Percentiles rank a stretch among this genome's conserved stretches.
Evolutionary conservation across 148 eudicot genomes (phyloP).

Genomic region (Fallopia convolvulus): DNA sequence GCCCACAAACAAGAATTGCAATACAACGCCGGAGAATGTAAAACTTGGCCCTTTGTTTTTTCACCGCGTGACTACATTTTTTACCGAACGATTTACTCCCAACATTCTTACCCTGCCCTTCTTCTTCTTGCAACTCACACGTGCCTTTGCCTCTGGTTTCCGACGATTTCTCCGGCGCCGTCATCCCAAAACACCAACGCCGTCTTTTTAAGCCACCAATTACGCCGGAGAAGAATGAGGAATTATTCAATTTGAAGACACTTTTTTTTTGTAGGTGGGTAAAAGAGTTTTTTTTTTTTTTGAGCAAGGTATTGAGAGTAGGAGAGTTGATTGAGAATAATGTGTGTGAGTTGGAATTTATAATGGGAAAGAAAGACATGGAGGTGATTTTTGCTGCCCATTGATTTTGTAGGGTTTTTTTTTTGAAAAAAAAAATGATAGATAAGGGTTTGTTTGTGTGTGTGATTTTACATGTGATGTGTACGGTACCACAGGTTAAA

Average conservation of each 20-base stretch:
- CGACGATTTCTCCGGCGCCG: neutral
- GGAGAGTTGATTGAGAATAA: too few species aligned
- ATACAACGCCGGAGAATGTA: slow-evolving; percentile 39
- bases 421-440: too few species aligned
- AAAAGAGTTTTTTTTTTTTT: too few species aligned
- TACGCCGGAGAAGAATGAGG: neutral
- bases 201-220: neutral
- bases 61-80: slow-evolving; percentile 37
- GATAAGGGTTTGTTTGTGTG: too few species aligned
- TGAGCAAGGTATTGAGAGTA: too few species aligned
- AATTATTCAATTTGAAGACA: neutral
- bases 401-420: too few species aligned
- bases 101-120: neutral
- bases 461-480: too few species aligned
- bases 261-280: too few species aligned
- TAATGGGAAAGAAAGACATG: too few species aligned
- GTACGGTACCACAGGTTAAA: too few species aligned
- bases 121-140: neutral
- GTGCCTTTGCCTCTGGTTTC: neutral
- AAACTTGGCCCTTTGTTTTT: slow-evolving; percentile 40
- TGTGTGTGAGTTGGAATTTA: too few species aligned
- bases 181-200: neutral
- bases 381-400: too few species aligned
- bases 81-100: slow-evolving; percentile 24
- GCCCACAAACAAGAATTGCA: slow-evolving; percentile 16